These are phyloP conservation scores for Trichosporon sp. DNA, from an alignment of 1,284 basidiomycete genomes.

Conservation along the genomic window DNA sequence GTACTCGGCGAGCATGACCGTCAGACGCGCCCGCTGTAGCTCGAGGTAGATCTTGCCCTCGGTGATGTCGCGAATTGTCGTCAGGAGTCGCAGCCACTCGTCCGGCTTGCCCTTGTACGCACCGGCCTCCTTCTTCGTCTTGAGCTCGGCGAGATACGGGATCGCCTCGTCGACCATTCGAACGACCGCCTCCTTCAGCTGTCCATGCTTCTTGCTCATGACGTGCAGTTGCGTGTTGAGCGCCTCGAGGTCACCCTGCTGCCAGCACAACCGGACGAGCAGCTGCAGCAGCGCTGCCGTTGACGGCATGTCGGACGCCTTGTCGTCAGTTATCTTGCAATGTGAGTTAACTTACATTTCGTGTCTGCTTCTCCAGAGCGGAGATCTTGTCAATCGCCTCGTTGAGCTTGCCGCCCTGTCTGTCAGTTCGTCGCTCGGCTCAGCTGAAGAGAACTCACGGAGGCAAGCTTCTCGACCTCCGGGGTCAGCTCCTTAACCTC, in stretches of 20 bases:
- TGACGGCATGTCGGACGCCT: conserved; percentile 91
- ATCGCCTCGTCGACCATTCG: conserved; percentile 86
- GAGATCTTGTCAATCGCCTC: conserved; percentile 89
- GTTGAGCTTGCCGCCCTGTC: conserved; percentile 69
- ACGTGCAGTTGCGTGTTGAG: conserved; percentile 73
- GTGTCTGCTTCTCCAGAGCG: conserved; percentile 88
- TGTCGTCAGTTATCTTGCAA: conserved; percentile 32
- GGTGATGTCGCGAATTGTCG: conserved; percentile 86
- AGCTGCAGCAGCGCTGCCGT: conserved; percentile 83
- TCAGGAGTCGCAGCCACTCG: conserved; percentile 82
- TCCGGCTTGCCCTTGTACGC: conserved; percentile 64
- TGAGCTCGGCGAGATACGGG: conserved; percentile 73
- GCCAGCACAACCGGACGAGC: conserved; percentile 71
- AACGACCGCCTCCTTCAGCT: conserved; percentile 87
- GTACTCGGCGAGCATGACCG: conserved; percentile 76
- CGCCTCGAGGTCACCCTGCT: conserved; percentile 64
- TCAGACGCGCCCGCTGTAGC: conserved; percentile 92
- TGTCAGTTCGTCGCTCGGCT: conserved; percentile 15
- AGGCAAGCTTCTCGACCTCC: conserved; percentile 57
- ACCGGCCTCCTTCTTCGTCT: conserved; percentile 51
- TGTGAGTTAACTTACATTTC: conserved; percentile 70
- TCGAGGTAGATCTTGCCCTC: conserved; percentile 99
- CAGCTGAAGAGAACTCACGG: conserved; percentile 43
- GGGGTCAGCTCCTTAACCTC: conserved; percentile 60
- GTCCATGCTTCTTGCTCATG: conserved; percentile 95